Evolutionary conservation across 257 asterid species (phyloP), one percentile per base, ranked within the genome.

Genomic region (Eustoma russellianum): DNA sequence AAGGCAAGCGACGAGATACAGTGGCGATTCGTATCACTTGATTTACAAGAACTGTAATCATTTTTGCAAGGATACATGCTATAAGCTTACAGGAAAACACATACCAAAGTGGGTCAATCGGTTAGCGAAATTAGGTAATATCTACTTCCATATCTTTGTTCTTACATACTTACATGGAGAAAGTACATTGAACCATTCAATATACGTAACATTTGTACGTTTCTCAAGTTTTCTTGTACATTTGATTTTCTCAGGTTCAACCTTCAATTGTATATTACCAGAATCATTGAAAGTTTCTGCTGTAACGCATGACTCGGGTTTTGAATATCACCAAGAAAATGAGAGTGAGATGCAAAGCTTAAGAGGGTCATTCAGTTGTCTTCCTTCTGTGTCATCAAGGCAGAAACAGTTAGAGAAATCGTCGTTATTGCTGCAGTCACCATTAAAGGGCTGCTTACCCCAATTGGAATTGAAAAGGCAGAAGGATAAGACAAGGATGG

Each of bases 41-140:
- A 88, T 88, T 50, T 85, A 70, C 47, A 88, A 88, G 83, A 88
- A 88, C 67, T 88, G 95, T 74, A 88, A 88, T 69, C 97, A 88
- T 75, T 88, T 88, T 57, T 88, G 93, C 83, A 79, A 85, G 56
- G 97, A 88, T 53, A 71, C 80, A 54, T 85, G 95, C 66, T 58
- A 72, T 76, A 71, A 80, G 76, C 70, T 88, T 56, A 85, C 97
- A 0, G 91, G 97, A 56, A 82, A 86, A 62, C 66, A 51, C 61
- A 82, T 82, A 52, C 97, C 97, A 45, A 82, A 82, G 66, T 88
- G 97, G 97, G 93, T 88, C 11, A 85, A 88, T 63, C 83, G 97
- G 13, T 80, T 85, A 34, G 97, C 97, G 45, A 84, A 76, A 0
- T 38, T 88, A 75, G 97, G 97, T 80, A 69, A 5, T 66, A 45